Base-by-base conservation (phyloP, 1,284 basidiomycete species). In the Golubevia sp. region DNA sequence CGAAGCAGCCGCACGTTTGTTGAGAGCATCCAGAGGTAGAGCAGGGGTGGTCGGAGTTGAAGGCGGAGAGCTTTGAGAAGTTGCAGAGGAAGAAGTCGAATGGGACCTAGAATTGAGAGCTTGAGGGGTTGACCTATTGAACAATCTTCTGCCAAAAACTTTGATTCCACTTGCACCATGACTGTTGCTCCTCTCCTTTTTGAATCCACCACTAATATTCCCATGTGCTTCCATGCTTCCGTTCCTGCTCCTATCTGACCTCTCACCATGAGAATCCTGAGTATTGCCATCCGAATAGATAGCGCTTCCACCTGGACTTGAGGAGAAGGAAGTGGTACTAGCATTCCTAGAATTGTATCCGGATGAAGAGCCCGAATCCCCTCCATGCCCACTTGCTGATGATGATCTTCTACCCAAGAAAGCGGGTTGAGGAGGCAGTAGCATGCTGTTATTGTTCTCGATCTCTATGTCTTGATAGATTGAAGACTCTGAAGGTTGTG, bases 31-130 rank as follows among this genome's bases (percentile, higher is more conserved):
- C 38, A 68, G 66, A 49, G 67, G 64, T 1, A 69, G 52, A 2
- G 50, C 65, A 13, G 70, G 70, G 1, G 67, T 69, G 1, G 67
- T 69, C 2, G 70, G 70, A 1, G 70, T 71, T 1, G 63, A 44
- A 3, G 70, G 70, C n/a, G 70, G 70, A 4, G 64, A 67, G 8
- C 67, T 66, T 3, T 63, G 56, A 13, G 57, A 59, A 18, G 62
- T 64, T 48, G 63, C 65, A 25, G 56, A 59, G 6, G 64, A 67
- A 1, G 62, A 63, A 21, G 69, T 63, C 44, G 70, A 71, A 30
- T 71, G 64, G 3, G 70, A 71, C 4, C 70, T 53, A 1, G 64
- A 63, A n/a, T 66, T 51, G 3, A 63, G 49, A 49, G 62, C 58
- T 24, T 66, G 57, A 27, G 66, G 55, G 48, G 23, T 58, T 2